A percentile compares a stretch with the other conserved stretches of the same genome.
Evolutionary conservation across 495 filamentous ascomycete species (phyloP).

Genomic region (Entonaema liquescens): DNA sequence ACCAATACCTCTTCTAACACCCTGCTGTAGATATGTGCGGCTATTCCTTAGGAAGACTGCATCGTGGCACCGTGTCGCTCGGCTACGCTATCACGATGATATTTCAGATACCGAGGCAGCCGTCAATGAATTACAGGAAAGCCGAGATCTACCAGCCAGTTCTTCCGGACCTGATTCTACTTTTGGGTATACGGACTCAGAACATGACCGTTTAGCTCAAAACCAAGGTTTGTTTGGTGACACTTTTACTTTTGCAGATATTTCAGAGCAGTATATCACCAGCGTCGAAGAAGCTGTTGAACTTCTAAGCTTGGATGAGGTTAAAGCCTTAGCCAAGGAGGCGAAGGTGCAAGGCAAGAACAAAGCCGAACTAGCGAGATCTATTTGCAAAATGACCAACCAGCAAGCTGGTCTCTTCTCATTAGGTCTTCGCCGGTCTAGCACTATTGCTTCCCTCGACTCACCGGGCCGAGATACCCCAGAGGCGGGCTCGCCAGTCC

Average conservation of each 20-base stretch:
- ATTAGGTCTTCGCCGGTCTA: slow-evolving; percentile 61
- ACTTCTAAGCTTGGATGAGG: slow-evolving; percentile 82
- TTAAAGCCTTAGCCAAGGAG: slow-evolving; percentile 85
- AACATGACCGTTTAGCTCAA: slow-evolving; percentile 9
- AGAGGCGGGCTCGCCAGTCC: slow-evolving; percentile 25
- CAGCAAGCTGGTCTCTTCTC: slow-evolving; percentile 77
- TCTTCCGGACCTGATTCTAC: neutral
- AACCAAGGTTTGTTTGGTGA: slow-evolving; percentile 58
- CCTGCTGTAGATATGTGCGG: slow-evolving; percentile 74
- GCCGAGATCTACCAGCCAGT: slow-evolving; percentile 23
- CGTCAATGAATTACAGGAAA: slow-evolving; percentile 64
- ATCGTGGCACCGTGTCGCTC: slow-evolving; percentile 88
- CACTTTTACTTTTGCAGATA: slow-evolving; percentile 80
- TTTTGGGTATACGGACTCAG: neutral
- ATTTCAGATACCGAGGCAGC: slow-evolving; percentile 76
- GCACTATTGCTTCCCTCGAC: slow-evolving; percentile 55
- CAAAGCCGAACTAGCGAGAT: slow-evolving; percentile 79
- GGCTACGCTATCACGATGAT: slow-evolving; percentile 81
- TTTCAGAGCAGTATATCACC: slow-evolving; percentile 73
- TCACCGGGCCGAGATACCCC: slow-evolving; percentile 34
- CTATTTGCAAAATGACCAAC: slow-evolving; percentile 74
- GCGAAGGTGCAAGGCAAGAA: slow-evolving; percentile 89
- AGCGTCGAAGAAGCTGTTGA: slow-evolving; percentile 87
- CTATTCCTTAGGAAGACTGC: slow-evolving; percentile 93
- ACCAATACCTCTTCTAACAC: slow-evolving; percentile 8